Conservation (phyloP, 2,329 filamentous ascomycete genomes). For the Aspergillus glaucus region DNA sequence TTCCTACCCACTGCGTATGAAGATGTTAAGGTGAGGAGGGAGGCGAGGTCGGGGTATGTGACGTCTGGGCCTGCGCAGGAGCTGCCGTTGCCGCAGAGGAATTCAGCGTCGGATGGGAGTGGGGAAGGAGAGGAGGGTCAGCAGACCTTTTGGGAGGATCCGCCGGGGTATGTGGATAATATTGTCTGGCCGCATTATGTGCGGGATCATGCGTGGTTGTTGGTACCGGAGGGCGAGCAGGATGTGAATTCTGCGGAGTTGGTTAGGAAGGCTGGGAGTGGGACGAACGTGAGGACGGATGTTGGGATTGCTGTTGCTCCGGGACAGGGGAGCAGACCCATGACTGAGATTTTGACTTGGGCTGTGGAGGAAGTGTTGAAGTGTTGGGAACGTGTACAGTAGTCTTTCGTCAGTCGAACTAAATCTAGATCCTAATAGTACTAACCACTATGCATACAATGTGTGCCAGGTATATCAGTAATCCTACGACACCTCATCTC, state of each 20-base stretch:
- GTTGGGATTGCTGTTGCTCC: slow-evolving; percentile 42
- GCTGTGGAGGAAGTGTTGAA: slow-evolving; percentile 57
- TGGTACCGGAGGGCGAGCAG: slow-evolving; percentile 62
- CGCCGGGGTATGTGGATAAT: slow-evolving; percentile 86
- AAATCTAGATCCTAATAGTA: not conserved
- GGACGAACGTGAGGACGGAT: slow-evolving; percentile 41
- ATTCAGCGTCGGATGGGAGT: slow-evolving; percentile 6
- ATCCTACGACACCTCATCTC: not conserved
- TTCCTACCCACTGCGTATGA: slow-evolving; percentile 67
- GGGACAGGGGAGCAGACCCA: slow-evolving; percentile 49
- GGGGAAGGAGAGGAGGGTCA: slow-evolving; percentile 31
- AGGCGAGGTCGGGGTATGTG: slow-evolving; percentile 41
- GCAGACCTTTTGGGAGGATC: slow-evolving; percentile 90
- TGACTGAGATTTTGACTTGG: slow-evolving; percentile 62
- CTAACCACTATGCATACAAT: not conserved
- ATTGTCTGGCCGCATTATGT: slow-evolving; percentile 97
- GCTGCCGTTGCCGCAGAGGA: slow-evolving; percentile 8
- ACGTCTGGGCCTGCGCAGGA: slow-evolving; percentile 37
- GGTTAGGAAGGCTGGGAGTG: slow-evolving; percentile 26
- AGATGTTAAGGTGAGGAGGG: slow-evolving; percentile 34
- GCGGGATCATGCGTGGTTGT: slow-evolving; percentile 72
- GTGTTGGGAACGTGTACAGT: slow-evolving; percentile 8
- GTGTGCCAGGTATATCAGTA: not conserved
- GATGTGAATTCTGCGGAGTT: slow-evolving; percentile 18
- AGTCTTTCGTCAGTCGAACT: no score